Base-by-base conservation (phyloP, 495 filamentous ascomycete genomes). In the Penicillium pancosmium region DNA sequence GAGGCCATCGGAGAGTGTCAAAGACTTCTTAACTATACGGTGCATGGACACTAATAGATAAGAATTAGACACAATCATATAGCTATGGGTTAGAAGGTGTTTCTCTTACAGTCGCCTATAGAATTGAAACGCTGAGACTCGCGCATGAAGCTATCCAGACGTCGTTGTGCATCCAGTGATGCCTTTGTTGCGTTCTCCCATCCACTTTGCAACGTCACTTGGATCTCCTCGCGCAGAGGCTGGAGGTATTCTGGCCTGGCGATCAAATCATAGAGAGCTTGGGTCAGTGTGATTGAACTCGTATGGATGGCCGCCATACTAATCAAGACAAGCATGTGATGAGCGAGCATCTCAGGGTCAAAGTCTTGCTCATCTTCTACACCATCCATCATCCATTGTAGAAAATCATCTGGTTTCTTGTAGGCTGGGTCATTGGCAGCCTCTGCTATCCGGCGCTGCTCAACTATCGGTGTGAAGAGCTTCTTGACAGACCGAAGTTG, bases 381-480 rank as follows among this genome's bases (percentile, higher is more conserved):
- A 35, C 62, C 38, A 15, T 75, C 74, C 64, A 77, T 69, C 64
- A 74, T 72, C 74, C 74, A 75, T 53, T 77, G 74, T 49, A 77
- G 47, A 38, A 77, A 72, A 49, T 77, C 73, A 35, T 75, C 69
- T 0, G 70, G 72, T 33, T 73, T 73, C 18, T 50, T n/a, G 46
- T 69, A 72, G 11, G 13, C 23, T 0, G 60, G 50, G 25, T 71
- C 58, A 15, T 50, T 61, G 11, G 35, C 35, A 13, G 71, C 59
- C 0, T 50, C 48, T 10, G 58, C 61, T n/a, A 49, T 23, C 5
- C 68, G 55, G 23, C 73, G 72, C n/a, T 61, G 60, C 4, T 60
- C 16, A 49, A 77, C 66, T 38, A 69, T 69, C 2, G 73, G 72
- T 0, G 67, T 41, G 33, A 77, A 64, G n/a, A 77, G 64, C 8